These are phyloP conservation scores for Diplosphaera chodatii DNA, from an alignment of 139 green algal genomes.

Conservation along the genomic window DNA sequence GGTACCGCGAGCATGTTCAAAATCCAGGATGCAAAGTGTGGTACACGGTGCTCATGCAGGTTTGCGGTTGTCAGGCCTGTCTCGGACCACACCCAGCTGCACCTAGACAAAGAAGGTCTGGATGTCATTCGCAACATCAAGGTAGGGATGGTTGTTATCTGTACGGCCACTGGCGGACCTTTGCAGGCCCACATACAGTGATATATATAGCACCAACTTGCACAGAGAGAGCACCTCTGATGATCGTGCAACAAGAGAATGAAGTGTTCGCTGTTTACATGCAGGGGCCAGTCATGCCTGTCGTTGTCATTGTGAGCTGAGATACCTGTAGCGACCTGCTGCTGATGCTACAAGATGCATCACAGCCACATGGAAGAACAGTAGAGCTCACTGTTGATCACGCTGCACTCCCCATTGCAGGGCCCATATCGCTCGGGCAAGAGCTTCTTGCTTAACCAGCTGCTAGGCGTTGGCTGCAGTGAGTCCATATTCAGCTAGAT, in stretches of 20 bases:
- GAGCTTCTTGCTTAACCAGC: constrained; percentile 87
- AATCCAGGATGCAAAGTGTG: neutral
- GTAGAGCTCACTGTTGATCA: neutral
- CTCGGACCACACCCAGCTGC: constrained; percentile 55
- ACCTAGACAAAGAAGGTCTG: constrained; percentile 61
- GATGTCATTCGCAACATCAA: constrained; percentile 44
- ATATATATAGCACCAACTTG: neutral
- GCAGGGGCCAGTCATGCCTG: constrained; percentile 44
- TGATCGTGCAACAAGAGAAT: neutral
- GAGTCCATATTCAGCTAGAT: constrained; percentile 3
- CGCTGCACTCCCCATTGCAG: neutral
- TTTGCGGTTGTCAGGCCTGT: constrained; percentile 66
- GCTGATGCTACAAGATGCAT: no score
- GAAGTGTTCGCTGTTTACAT: neutral
- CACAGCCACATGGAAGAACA: no score
- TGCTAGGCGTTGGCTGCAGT: constrained; percentile 80
- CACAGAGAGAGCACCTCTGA: neutral
- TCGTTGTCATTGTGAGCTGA: constrained; percentile 69
- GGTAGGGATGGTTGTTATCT: neutral
- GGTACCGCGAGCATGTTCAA: neutral
- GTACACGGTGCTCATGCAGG: constrained; percentile 19
- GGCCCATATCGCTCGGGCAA: constrained; percentile 88
- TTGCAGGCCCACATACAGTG: neutral
- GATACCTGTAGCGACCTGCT: no score
- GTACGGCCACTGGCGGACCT: no score